phyloP scores from a whole-genome alignment of 495 filamentous ascomycete species.

The Neurospora sp. region DNA sequence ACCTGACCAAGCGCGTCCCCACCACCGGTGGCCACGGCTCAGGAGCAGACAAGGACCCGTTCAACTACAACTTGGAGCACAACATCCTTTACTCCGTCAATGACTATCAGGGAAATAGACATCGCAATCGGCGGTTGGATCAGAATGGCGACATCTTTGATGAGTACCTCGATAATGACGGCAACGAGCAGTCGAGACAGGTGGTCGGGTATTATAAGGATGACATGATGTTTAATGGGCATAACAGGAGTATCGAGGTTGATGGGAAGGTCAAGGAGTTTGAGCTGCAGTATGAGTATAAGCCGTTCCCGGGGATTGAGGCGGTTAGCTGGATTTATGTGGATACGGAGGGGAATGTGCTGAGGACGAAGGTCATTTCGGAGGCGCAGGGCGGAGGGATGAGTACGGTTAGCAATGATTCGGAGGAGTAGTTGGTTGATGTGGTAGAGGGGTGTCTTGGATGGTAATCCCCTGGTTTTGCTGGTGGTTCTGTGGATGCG shows the following conservation, averaged over 20 bases:
- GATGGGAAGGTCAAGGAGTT: constrained; percentile 39
- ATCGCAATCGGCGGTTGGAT: constrained; percentile 45
- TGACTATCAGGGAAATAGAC: constrained; percentile 43
- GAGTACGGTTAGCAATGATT: constrained; percentile 36
- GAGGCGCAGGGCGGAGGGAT: constrained; percentile 41
- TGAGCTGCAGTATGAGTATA: constrained; percentile 41
- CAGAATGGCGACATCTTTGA: constrained; percentile 46
- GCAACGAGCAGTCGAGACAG: constrained; percentile 25
- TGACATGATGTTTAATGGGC: constrained; percentile 45
- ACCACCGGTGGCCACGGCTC: background rate
- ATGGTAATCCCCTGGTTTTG: too few species aligned
- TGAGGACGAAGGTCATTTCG: constrained; percentile 39
- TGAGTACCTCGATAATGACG: constrained; percentile 43
- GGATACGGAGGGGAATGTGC: constrained; percentile 33
- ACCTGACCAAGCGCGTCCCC: constrained; percentile 1
- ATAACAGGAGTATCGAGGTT: constrained; percentile 35
- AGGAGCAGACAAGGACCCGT: constrained; percentile 13
- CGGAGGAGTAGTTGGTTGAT: constrained; percentile 1
- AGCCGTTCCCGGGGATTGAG: constrained; percentile 40
- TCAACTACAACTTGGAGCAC: constrained; percentile 34
- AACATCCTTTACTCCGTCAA: constrained; percentile 47
- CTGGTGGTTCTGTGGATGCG: too few species aligned
- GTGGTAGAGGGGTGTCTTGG: too few species aligned
- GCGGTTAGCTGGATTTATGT: constrained; percentile 38
- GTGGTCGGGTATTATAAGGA: constrained; percentile 37